phyloP scores from a whole-genome alignment of 331 rosid genomes.

The Stylosanthes scabra region DNA sequence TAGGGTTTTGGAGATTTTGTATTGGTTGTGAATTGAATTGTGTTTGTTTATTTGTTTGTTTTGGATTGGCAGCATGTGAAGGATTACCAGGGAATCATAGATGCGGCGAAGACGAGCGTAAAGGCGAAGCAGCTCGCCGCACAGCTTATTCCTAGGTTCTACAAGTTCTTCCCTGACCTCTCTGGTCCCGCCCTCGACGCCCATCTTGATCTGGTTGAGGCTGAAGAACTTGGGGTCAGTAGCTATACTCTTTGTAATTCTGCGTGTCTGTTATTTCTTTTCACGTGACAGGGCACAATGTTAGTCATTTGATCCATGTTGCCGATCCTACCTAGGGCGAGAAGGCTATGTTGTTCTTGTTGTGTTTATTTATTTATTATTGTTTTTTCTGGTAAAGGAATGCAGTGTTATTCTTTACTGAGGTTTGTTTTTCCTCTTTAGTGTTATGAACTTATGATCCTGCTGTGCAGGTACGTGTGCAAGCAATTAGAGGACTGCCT shows the following conservation, averaged over 20 bases:
- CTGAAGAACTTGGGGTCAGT: constrained; percentile 94
- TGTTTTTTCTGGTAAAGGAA: too few relatives aligned
- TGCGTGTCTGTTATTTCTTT: neutral
- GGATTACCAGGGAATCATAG: constrained; percentile 90
- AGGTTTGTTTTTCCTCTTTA: constrained; percentile 12
- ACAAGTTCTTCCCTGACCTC: constrained; percentile 86
- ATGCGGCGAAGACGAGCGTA: constrained; percentile 80
- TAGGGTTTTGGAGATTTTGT: constrained; percentile 28
- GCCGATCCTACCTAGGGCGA: too few relatives aligned
- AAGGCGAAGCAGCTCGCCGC: constrained; percentile 98
- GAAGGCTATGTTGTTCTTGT: too few relatives aligned
- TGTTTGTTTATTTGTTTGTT: constrained; percentile 28
- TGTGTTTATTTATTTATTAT: neutral
- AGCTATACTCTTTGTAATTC: neutral
- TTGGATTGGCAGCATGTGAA: constrained; percentile 60
- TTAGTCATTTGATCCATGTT: neutral
- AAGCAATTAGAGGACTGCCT: constrained; percentile 99
- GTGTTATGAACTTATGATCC: constrained; percentile 7
- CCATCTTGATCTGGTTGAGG: constrained; percentile 93
- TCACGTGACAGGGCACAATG: neutral
- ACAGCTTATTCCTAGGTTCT: constrained; percentile 95
- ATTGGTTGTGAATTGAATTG: constrained; percentile 14
- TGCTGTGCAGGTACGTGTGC: constrained; percentile 87
- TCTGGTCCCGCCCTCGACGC: constrained; percentile 78
- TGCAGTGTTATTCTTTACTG: neutral